Percentiles rank a stretch among this genome's conserved stretches.
Evolutionary conservation across 2,329 filamentous ascomycete species (phyloP).

Genomic region (Penicillium thymicola): DNA sequence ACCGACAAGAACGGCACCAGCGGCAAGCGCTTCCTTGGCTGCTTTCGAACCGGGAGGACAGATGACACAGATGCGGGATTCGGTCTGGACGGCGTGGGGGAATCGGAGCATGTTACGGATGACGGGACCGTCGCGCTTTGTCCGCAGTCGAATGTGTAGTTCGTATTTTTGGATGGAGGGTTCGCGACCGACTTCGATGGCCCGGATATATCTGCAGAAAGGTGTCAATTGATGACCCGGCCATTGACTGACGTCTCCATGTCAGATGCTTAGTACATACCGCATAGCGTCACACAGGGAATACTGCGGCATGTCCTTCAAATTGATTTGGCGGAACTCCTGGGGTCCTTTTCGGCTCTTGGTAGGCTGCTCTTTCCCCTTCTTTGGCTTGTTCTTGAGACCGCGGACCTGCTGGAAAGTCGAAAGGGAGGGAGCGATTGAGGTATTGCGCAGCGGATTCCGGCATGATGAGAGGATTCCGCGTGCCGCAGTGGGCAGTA

Average conservation of each 20-base stretch:
- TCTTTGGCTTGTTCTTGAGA: constrained; percentile 37
- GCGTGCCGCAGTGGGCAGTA: constrained; percentile 36
- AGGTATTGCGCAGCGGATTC: constrained; percentile 25
- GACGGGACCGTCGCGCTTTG: constrained; percentile 79
- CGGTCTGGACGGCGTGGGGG: constrained; percentile 84
- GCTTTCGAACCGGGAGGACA: constrained; percentile 75
- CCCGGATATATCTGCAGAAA: constrained; percentile 72
- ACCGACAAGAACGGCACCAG: constrained; percentile 79
- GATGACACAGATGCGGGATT: constrained; percentile 85
- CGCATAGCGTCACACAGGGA: constrained; percentile 90
- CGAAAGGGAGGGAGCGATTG: constrained; percentile 33
- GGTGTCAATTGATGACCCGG: constrained; percentile 10
- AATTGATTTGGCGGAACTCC: constrained; percentile 60
- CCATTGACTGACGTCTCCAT: not conserved
- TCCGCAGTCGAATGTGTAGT: constrained; percentile 75
- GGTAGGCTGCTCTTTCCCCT: constrained; percentile 56
- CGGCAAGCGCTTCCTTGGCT: constrained; percentile 68
- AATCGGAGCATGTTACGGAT: constrained; percentile 84
- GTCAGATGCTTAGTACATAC: constrained; percentile 35
- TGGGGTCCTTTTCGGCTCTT: constrained; percentile 63
- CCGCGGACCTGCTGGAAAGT: constrained; percentile 37
- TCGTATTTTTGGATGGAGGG: constrained; percentile 81
- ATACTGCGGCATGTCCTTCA: constrained; percentile 68
- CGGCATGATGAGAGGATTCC: constrained; percentile 35
- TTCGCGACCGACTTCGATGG: constrained; percentile 81